phyloP scores from a whole-genome alignment of 106 monocot species.

The Allium sativum region DNA sequence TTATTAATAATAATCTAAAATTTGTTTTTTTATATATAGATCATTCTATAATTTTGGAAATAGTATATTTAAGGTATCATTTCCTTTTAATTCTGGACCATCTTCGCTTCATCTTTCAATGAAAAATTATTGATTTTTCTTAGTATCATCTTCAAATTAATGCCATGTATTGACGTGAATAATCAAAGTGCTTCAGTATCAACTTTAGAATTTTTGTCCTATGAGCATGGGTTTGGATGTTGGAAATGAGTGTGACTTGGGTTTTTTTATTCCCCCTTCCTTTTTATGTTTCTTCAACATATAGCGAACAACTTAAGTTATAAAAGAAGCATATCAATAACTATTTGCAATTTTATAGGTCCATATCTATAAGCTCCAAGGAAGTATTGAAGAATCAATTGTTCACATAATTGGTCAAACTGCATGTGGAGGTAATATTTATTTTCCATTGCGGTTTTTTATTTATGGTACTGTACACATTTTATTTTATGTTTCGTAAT shows the following conservation, averaged over 20 bases:
- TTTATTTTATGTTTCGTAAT: no score
- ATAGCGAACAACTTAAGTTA: not conserved
- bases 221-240: constrained; percentile 47
- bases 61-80: no score
- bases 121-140: no score
- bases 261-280: constrained; percentile 14
- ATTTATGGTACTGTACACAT: no score
- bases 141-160: no score
- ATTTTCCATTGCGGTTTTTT: constrained; percentile 6
- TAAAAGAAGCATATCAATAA: no score
- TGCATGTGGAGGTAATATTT: constrained; percentile 63
- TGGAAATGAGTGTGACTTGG: constrained; percentile 78
- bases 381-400: constrained; percentile 21
- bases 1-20: no score
- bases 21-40: no score
- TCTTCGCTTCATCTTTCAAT: no score
- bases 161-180: constrained; percentile 39
- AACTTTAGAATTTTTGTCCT: constrained; percentile 63
- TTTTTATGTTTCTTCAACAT: no score
- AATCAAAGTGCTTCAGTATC: constrained; percentile 42
- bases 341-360: constrained; percentile 35
- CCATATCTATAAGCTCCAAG: constrained; percentile 54
- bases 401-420: constrained; percentile 51
- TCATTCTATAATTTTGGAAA: no score
- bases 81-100: no score